Evolutionary conservation across 176 grass and related monocot species (phyloP), one percentile per base, ranked within the genome.

Genomic region (Ananas comosus): DNA sequence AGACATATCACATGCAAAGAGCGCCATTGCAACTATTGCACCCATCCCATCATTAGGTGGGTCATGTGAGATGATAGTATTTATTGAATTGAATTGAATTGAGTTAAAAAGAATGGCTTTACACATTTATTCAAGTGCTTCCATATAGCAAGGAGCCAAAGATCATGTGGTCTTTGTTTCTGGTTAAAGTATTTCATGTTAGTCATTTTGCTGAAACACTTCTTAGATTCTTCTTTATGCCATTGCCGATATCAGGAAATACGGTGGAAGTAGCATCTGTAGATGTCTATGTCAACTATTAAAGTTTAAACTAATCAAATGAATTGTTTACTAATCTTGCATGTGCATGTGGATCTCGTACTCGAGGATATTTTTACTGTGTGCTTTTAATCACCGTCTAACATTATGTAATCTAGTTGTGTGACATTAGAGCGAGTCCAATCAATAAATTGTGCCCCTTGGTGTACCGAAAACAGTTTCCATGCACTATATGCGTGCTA

Each of bases 1-100:
- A 19, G 54, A 18, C 54, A 21, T 59, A 59, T 59, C 54, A 59
- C 54, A 59, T 59, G 54, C 54, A 56, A n/a, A 59, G 19, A 59
- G 54, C n/a, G 1, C 19, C 54, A 59, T 9, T 59, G 54, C 14
- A 59, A 18, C 54, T 17, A 18, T 59, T 59, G n/a, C 54, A 59
- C 16, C 54, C 54, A 59, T 9, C 54, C n/a, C 22, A 23, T 23
- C 54, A 17, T 59, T 59, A 16, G n/a, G 54, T 59, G 54, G 14
- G 54, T 18, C 54, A 59, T 59, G n/a, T 59, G 19, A 21, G 54
- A 59, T 59, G 54, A 59, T 59, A 8, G 16, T 18, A 10, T 21
- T 59, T 5, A 16, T 59, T 59, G 54, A 9, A 19, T 59, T 33
- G 54, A 9, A 19, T 59, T 33, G 29, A 33, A 33, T n/a, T n/a